Evolutionary conservation across 352 stramenopile species (phyloP), one percentile per base, ranked within the genome.

Genomic region (Aphanomyces cochlioides): DNA sequence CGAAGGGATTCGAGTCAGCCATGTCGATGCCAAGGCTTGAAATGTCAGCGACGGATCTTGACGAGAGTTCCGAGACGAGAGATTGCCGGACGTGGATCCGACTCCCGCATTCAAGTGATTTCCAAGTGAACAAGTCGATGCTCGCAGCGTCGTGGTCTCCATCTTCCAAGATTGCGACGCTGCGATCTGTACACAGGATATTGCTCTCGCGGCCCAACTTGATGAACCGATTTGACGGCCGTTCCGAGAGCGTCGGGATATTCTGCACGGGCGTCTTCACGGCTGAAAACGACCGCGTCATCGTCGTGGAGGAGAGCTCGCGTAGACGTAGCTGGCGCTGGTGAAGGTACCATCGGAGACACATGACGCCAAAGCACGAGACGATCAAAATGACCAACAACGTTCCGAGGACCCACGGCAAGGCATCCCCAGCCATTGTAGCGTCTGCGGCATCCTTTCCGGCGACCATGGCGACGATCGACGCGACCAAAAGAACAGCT

Each of bases 351-450:
- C 28, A 28, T 28, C 28, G 28, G 28, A 28, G 28, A 28, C 28
- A 28, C 28, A 28, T 28, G 28, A 28, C 28, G 28, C 28, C 28
- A 28, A 28, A 28, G 28, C 28, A 28, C 28, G 28, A 2, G 28
- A 28, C 28, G 28, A 28, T 28, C 28, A 28, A 28, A 28, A 28
- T 28, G 1, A 28, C 28, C 28, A 61, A 5, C 10, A 61, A 12
- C 13, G 15, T 61, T 12, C 54, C 54, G 3, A 61, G 54, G 21
- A 61, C 43, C 54, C 54, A 61, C n/a, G 54, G 54, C 54, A 61
- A 37, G n/a, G 50, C n/a, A 34, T 58, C 50, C 13, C 13, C 45
- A 2, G 1, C 45, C 28, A 28, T 28, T 28, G 28, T 2, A 28
- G 28, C 28, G 28, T 28, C 28, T 28, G 28, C 2, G 28, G 2